phyloP scores from a whole-genome alignment of 148 eudicot genomes.

The Simmondsia chinensis region DNA sequence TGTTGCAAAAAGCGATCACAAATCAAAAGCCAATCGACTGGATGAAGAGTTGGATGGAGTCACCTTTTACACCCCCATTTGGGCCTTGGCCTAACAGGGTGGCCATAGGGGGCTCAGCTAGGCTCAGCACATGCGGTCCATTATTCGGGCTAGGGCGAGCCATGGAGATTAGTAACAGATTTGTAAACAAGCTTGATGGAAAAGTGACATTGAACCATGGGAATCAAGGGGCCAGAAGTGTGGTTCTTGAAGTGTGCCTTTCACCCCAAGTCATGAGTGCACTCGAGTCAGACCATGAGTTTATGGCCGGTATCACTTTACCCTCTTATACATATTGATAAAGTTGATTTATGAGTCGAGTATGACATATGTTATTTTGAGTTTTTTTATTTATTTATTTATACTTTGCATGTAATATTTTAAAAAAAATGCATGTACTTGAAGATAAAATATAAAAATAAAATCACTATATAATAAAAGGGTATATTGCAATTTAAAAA shows the following conservation, averaged over 20 bases:
- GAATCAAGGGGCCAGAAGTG: constrained; percentile 4
- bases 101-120: constrained; percentile 1
- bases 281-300: constrained; percentile 2
- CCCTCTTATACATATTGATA: no score
- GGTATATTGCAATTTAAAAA: no score
- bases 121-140: constrained; percentile 3
- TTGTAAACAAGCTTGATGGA: constrained; percentile 1
- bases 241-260: constrained; percentile 3
- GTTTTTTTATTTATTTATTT: no score
- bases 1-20: neutral
- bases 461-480: no score
- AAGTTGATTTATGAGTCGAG: no score
- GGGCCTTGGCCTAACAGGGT: neutral
- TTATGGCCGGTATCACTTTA: no score
- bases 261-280: neutral
- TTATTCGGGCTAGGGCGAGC: constrained; percentile 9
- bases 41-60: neutral
- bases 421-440: no score
- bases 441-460: no score
- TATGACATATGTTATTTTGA: no score
- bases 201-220: constrained; percentile 8
- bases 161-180: neutral
- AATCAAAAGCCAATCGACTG: neutral
- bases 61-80: neutral
- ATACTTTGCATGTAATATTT: no score